Evolutionary conservation across 1,284 basidiomycete species (phyloP).

Genomic region (Melampsora americana): DNA sequence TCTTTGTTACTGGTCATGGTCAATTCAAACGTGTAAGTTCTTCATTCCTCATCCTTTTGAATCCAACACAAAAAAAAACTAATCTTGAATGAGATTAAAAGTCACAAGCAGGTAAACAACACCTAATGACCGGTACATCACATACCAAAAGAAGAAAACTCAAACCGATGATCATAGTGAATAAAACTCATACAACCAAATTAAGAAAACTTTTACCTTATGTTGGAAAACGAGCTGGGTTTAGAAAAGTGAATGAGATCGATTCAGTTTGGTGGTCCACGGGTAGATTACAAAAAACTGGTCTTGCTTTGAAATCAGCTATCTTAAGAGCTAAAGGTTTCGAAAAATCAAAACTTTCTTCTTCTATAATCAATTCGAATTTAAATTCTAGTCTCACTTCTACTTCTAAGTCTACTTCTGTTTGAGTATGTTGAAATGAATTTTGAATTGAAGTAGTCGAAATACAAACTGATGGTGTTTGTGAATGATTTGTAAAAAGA

Average conservation of each 20-base stretch:
- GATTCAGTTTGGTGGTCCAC: conserved; percentile 41
- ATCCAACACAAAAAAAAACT: no score
- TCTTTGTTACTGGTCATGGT: conserved; percentile 36
- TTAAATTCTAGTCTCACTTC: no score
- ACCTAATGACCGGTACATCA: conserved; percentile 31
- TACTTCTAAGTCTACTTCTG: no score
- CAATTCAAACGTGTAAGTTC: conserved; percentile 41
- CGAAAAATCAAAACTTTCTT: not conserved
- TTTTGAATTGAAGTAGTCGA: no score
- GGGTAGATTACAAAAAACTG: conserved; percentile 18
- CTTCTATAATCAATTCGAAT: no score
- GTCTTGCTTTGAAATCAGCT: conserved; percentile 4
- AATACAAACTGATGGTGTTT: no score
- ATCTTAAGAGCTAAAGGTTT: conserved; percentile 12
- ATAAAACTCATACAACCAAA: conserved; percentile 6
- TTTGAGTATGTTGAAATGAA: no score
- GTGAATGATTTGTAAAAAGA: no score
- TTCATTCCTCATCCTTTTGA: not conserved
- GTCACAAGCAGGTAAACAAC: conserved; percentile 37
- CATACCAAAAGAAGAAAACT: conserved; percentile 5
- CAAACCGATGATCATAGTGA: conserved; percentile 37
- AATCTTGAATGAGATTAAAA: no score
- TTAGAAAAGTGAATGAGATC: conserved; percentile 33
- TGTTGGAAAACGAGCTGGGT: conserved; percentile 16
- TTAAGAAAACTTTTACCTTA: conserved; percentile 35